A percentile compares a stretch with the other conserved stretches of the same genome.
Evolutionary conservation across 495 filamentous ascomycete species (phyloP).

Genomic region (Barbatosphaeria neglecta): DNA sequence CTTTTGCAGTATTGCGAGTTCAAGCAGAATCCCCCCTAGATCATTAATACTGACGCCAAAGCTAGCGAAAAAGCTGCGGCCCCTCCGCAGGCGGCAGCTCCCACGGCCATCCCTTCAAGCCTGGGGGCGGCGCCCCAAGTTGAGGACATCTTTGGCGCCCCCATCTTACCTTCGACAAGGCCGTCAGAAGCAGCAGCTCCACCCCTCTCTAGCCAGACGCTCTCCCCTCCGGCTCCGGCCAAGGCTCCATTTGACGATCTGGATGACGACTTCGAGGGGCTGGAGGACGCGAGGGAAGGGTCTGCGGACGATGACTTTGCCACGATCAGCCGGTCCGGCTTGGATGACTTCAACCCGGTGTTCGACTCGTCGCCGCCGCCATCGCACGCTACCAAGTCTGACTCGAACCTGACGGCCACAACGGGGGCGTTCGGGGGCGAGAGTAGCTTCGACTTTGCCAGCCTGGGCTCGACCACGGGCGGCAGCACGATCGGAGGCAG

Average conservation of each 20-base stretch:
- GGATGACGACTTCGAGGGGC: constrained; percentile 79
- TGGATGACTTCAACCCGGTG: constrained; percentile 55
- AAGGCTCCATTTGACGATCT: constrained; percentile 56
- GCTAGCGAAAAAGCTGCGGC: constrained; percentile 16
- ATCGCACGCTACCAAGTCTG: constrained; percentile 37
- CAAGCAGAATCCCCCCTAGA: background rate
- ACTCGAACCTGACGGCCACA: constrained; percentile 18
- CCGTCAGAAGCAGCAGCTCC: constrained; percentile 1
- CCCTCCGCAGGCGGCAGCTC: background rate
- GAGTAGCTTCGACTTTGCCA: constrained; percentile 38
- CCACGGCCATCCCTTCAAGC: constrained; percentile 4
- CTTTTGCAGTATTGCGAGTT: too few species aligned
- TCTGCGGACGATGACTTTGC: constrained; percentile 85
- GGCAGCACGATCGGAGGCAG: constrained; percentile 44
- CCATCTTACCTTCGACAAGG: constrained; percentile 2
- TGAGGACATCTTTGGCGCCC: constrained; percentile 21
- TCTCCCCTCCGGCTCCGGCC: constrained; percentile 10
- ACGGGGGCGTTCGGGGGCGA: constrained; percentile 30
- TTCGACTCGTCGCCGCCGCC: constrained; percentile 48
- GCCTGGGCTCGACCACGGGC: constrained; percentile 26
- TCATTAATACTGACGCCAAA: background rate
- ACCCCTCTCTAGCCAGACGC: constrained; percentile 4
- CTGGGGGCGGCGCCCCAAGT: constrained; percentile 10
- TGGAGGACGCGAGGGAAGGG: constrained; percentile 80
- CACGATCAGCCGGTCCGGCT: constrained; percentile 42